Base-by-base conservation (phyloP, 1,284 basidiomycete genomes). In the Ustilago curta region DNA sequence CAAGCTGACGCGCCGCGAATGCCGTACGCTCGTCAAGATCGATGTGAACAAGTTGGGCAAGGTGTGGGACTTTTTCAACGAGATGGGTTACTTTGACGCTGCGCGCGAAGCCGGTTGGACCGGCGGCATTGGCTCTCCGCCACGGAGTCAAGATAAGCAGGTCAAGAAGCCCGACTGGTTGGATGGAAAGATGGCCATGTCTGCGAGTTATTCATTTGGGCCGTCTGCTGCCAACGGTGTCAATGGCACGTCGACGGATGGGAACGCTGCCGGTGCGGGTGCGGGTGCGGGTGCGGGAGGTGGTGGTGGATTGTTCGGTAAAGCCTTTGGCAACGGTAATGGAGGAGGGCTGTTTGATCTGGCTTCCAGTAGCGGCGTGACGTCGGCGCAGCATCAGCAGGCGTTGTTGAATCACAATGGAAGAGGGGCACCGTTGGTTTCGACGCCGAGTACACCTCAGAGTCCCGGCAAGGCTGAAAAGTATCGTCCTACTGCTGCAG, bases 41-140 rank as follows among this genome's bases (percentile, higher is more conserved):
- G 80, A 80, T 47, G 80, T 80, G 12, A 83, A 80, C 60, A 84
- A 84, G 63, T 58, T 81, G 7, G 73, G 76, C 52, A 80, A 82
- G 42, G 75, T 84, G 21, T 84, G 80, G 70, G 83, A 84, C 52
- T 77, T 83, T 42, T 77, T 84, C 61, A 65, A 72, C 47, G 74
- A 81, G 58, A 76, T 83, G 68, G 82, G 82, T 37, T 83, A 82
- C 56, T 63, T 84, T 44, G 70, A 70, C 16, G 72, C 76, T 35
- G 76, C 76, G 9, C 57, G 63, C 8, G 62, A 70, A 19, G 68
- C 71, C 1, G 76, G 76, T 4, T 77, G 76, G 76, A 74, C 57
- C 2, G 76, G 71, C 3, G 76, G 76, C 0, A 58, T 69, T 2
- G 76, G 76, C 1, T 66, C 59, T 49, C 76, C 76, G 19, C 76